phyloP scores from a whole-genome alignment of 1,139 yeast genomes.

The Saccharomyces hybrid region DNA sequence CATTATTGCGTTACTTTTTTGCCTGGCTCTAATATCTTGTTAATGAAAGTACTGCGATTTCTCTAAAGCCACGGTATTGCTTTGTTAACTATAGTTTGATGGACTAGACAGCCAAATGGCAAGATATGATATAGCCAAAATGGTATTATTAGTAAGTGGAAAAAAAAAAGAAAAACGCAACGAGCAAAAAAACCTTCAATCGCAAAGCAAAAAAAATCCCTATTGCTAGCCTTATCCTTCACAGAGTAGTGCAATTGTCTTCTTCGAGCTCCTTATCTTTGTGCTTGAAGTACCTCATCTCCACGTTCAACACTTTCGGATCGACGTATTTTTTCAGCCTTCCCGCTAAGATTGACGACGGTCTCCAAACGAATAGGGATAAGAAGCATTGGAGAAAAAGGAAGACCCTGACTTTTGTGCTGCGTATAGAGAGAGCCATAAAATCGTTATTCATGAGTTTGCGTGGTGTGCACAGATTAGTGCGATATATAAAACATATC shows the following conservation, averaged over 20 bases:
- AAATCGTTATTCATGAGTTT: background rate
- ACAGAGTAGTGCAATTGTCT: background rate
- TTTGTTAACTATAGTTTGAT: background rate
- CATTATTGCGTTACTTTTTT: background rate
- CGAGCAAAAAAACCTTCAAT: background rate
- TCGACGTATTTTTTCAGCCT: conserved; percentile 1
- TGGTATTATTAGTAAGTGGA: background rate
- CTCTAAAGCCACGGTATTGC: background rate
- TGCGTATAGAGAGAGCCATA: background rate
- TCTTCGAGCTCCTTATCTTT: background rate
- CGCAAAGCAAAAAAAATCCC: background rate
- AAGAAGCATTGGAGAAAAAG: background rate
- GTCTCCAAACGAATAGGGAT: conserved; percentile 1
- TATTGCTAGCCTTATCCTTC: background rate
- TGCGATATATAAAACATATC: background rate
- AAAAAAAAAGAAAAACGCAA: background rate
- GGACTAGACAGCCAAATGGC: background rate
- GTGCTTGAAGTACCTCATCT: background rate
- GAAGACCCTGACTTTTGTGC: background rate
- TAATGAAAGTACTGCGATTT: background rate
- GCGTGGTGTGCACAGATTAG: background rate
- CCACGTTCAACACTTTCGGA: background rate
- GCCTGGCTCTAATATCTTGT: background rate
- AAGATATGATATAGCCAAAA: background rate
- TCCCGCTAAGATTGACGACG: background rate